phyloP scores from a whole-genome alignment of 2,329 filamentous ascomycete species.

The Chrysoporthe deuterocubensis region DNA sequence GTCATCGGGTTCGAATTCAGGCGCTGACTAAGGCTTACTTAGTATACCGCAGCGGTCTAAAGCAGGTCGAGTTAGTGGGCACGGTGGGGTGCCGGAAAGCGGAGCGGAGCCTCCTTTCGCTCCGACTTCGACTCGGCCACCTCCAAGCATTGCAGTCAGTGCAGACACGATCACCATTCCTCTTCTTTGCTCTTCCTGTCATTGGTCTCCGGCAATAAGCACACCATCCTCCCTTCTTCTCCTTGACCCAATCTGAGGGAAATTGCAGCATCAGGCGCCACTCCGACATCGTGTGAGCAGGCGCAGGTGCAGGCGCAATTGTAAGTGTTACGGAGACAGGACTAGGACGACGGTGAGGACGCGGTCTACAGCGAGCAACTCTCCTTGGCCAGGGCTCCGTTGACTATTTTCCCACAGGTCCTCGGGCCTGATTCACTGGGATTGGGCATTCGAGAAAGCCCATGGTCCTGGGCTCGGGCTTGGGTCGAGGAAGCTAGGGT shows the following conservation, averaged over 20 bases:
- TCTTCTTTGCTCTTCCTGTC: not conserved
- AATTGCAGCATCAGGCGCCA: not conserved
- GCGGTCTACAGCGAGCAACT: not conserved
- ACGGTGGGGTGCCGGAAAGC: not conserved
- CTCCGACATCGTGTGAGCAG: not conserved
- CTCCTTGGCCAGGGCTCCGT: not conserved
- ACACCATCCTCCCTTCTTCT: not conserved
- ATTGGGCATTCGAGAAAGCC: not conserved
- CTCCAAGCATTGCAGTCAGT: not conserved
- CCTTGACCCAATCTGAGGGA: not conserved
- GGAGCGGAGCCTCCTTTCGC: not conserved
- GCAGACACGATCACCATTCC: not conserved
- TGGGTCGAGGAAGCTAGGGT: not conserved
- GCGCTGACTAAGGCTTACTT: conserved; percentile 3
- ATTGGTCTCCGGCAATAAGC: not conserved
- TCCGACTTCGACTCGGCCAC: conserved; percentile 7
- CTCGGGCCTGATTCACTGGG: not conserved
- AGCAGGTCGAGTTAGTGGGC: no score
- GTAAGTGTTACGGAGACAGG: not conserved
- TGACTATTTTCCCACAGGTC: not conserved
- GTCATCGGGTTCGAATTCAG: not conserved
- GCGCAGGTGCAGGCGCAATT: not conserved
- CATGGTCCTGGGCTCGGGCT: not conserved
- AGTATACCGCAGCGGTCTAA: not conserved
- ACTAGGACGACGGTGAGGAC: not conserved